These are phyloP conservation scores for Hyparrhenia diplandra DNA, from an alignment of 176 grass and related monocot species.

Conservation along the genomic window DNA sequence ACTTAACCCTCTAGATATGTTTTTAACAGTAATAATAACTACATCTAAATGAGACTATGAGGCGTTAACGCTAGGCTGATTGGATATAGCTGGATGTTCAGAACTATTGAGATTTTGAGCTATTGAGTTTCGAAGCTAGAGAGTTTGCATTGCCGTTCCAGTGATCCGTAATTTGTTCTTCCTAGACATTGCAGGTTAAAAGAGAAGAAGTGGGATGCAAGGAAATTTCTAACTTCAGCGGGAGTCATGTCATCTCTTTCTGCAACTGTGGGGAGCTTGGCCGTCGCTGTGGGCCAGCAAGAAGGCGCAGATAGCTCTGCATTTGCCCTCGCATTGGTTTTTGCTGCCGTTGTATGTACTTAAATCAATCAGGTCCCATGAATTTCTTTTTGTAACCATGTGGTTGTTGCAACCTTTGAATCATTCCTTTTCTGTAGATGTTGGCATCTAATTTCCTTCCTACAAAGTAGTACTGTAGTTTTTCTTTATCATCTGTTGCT, in stretches of 20 bases:
- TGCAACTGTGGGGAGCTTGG: conserved; percentile 65
- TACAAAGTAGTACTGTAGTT: neutral
- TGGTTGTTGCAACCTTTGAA: neutral
- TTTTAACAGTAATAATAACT: too few relatives aligned
- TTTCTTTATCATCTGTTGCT: conserved; percentile 1
- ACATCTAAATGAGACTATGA: neutral
- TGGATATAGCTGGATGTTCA: neutral
- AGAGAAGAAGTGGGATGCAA: conserved; percentile 95
- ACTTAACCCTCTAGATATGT: neutral
- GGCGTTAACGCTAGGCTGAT: neutral
- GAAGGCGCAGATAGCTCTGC: conserved; percentile 70
- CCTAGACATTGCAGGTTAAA: conserved; percentile 97
- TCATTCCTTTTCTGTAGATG: neutral
- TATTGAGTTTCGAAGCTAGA: too few relatives aligned
- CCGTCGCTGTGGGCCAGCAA: conserved; percentile 68
- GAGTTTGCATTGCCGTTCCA: neutral
- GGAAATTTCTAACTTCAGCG: conserved; percentile 74
- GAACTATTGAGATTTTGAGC: neutral
- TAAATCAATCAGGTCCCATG: neutral
- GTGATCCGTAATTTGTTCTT: conserved; percentile 47
- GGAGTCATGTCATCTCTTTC: conserved; percentile 93
- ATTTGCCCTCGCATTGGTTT: conserved; percentile 82
- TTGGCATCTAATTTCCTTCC: neutral
- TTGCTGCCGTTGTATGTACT: conserved; percentile 79
- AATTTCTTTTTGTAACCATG: conserved; percentile 23